A percentile compares a stretch with the other conserved stretches of the same genome.
phyloP scores from a whole-genome alignment of 495 filamentous ascomycete species.

The Aspergillus homomorphus region DNA sequence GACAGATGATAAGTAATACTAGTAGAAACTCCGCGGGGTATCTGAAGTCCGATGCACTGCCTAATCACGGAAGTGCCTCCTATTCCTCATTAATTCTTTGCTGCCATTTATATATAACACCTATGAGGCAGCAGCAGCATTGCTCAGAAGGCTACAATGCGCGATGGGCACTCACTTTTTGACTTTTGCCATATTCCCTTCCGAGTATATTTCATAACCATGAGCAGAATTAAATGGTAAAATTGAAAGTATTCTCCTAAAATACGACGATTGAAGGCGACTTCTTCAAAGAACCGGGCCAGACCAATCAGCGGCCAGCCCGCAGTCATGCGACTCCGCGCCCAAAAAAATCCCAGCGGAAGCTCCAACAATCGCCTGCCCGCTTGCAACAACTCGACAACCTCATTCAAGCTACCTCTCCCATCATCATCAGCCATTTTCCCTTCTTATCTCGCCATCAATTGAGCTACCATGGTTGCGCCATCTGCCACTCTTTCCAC shows the following conservation, averaged over 20 bases:
- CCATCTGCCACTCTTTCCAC: conserved; percentile 41
- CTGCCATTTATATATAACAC: no score
- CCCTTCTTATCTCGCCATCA: background rate
- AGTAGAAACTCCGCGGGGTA: background rate
- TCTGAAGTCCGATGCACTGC: background rate
- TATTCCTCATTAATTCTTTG: no score
- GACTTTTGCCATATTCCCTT: no score
- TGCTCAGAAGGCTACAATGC: no score
- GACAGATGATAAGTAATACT: background rate
- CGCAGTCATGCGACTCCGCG: conserved; percentile 12
- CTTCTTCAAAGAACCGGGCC: conserved; percentile 7
- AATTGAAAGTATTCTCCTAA: background rate
- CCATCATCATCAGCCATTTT: background rate
- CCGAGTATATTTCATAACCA: no score
- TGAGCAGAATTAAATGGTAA: no score
- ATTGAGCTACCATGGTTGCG: conserved; percentile 31
- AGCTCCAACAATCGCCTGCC: conserved; percentile 8
- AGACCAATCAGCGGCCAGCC: conserved; percentile 20
- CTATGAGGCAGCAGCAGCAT: no score
- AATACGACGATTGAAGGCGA: background rate
- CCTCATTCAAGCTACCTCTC: background rate
- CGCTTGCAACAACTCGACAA: no score
- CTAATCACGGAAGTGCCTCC: no score
- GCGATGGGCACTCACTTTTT: no score
- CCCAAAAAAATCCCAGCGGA: conserved; percentile 19